Base-by-base conservation (phyloP, 768 basidiomycete genomes). In the Trametes sanguinea region DNA sequence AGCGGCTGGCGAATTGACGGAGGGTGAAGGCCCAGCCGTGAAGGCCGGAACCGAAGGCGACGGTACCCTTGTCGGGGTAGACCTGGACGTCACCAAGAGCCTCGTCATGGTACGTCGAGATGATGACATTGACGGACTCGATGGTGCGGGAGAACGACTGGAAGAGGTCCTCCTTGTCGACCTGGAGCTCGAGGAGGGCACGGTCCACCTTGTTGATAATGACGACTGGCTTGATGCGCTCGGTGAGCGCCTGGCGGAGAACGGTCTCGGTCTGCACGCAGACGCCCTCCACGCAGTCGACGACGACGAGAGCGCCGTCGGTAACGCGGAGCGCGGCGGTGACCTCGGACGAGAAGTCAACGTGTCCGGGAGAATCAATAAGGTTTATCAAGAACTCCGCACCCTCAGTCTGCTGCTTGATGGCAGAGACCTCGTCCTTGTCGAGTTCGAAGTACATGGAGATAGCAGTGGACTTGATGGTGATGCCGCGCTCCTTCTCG, bases 181-280 rank as follows among this genome's bases (percentile, higher is more conserved):
- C 92, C 77, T 99, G 97, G 51, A 99, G 88, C 79, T 99, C 97
- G 71, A 99, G 92, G 53, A 99, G 87, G 61, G 97, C 97, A 73
- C 97, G 96, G 80, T 99, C 97, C 72, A 99, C 95, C 83, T 99
- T 99, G 88, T 99, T 99, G 81, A 99, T 97, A 80, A 98, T 87
- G 71, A 98, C 88, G 72, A 99, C 97, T 67, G 97, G 97, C 82
- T 97, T 98, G 83, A 99, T 98, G 76, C 97, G 95, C 82, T 99
- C 97, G 45, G 88, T 86, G 47, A 99, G 85, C 57, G 97, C 92
- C 75, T 99, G 97, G 68, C 97, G 94, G 61, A 99, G 86, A 57
- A 99, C 97, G 13, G 97, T 99, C 82, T 98, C 97, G 73, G 97
- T 99, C 80, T 99, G 97, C 44, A 98, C 97, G 77, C 96, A 99